Evolutionary conservation across 768 basidiomycete genomes (phyloP).

Genomic region (Nevesoporus exiguus): DNA sequence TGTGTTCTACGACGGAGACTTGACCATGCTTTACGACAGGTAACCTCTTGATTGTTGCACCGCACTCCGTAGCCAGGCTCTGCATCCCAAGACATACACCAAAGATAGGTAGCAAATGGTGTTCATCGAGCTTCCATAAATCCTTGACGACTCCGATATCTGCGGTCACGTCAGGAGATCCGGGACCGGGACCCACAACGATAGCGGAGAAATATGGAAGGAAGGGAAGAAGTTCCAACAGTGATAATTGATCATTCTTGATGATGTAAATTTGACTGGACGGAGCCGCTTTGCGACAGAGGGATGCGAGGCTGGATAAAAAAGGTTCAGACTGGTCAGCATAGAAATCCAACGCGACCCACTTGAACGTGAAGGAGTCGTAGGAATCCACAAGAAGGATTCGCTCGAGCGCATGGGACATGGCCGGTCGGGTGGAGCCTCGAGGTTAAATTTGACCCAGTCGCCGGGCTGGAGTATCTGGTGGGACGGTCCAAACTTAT

Average conservation of each 20-base stretch:
- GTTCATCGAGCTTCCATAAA: constrained; percentile 61
- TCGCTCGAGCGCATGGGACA: constrained; percentile 38
- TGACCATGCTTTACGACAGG: constrained; percentile 77
- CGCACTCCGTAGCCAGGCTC: constrained; percentile 64
- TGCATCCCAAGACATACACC: constrained; percentile 84
- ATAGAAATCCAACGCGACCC: constrained; percentile 24
- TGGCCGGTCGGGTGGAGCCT: constrained; percentile 15
- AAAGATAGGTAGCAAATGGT: constrained; percentile 62
- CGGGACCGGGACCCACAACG: constrained; percentile 77
- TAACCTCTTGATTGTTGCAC: constrained; percentile 57
- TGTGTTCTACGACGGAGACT: constrained; percentile 61
- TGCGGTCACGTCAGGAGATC: constrained; percentile 57
- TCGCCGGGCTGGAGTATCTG: no score
- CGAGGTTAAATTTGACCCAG: no score
- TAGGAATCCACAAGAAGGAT: constrained; percentile 79
- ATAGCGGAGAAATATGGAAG: constrained; percentile 64
- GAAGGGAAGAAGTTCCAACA: constrained; percentile 47
- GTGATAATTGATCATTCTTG: constrained; percentile 62
- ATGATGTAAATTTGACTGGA: constrained; percentile 63
- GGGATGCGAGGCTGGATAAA: constrained; percentile 60
- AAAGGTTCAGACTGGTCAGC: constrained; percentile 1
- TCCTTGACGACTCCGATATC: constrained; percentile 71
- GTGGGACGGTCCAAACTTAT: background rate
- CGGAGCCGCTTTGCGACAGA: constrained; percentile 63
- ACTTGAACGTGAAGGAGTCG: constrained; percentile 90